Base-by-base conservation (phyloP, 257 asterid genomes). In the Leonotis leonurus region DNA sequence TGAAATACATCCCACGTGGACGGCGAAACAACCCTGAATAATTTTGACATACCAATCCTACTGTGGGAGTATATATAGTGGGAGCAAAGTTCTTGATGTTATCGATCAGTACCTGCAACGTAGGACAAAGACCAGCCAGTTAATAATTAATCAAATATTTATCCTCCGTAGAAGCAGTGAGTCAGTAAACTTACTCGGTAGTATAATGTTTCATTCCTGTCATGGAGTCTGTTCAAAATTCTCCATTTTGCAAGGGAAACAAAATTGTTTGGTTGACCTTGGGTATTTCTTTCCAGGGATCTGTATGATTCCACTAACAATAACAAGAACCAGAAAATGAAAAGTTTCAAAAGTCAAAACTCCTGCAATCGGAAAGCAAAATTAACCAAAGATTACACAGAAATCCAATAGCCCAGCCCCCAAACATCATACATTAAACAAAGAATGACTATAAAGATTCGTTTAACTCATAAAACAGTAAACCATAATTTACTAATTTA, bases 1-100 rank as follows among this genome's bases (percentile, higher is more conserved):
- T 89, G 87, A 93, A 93, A 70, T 93, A 93, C 99, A 93, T 93
- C 59, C 99, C 99, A 60, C 99, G 97, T 24, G 99, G 99, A 50
- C 99, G 91, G 46, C 99, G 79, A 73, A 85, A 89, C 79, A 93
- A 76, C 49, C 99, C 99, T 8, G 99, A 93, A 76, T 93, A 93
- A 67, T 93, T 93, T 85, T 93, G 99, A 74, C 99, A 93, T 11
- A 93, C 99, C 77, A 93, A 71, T 70, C 99, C 99, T 35, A 93
- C 99, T 32, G 99, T 93, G 29, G 99, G 99, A 54, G 99, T 93
- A 74, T 93, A 93, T 73, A 93, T 90, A 53, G 87, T 64, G 20
- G 99, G 99, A 65, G 99, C 99, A 77, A 93, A 93, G 71, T 76
- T 69, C 78, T 75, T 82, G 70, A 93, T 93, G 75, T 93, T 89